These are phyloP conservation scores for Apiotrichum gamsii DNA, from an alignment of 1,284 basidiomycete species.

Conservation along the genomic window DNA sequence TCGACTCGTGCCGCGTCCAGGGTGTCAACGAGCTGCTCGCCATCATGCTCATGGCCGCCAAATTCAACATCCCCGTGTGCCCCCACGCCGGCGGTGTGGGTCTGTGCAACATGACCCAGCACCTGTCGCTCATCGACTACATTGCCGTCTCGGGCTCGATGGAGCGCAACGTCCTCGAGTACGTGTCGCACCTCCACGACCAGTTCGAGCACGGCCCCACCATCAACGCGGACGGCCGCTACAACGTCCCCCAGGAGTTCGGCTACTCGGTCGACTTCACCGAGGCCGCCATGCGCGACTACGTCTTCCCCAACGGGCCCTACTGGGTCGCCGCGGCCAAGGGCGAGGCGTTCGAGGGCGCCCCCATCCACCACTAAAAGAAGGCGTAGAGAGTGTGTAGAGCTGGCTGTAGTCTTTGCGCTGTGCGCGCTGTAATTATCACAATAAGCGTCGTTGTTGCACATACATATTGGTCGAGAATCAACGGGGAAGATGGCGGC, in stretches of 20 bases:
- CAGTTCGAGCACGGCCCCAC: conserved; percentile 84
- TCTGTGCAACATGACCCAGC: conserved; percentile 18
- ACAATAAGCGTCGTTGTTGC: too few species aligned
- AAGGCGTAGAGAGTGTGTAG: not conserved
- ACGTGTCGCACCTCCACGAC: conserved; percentile 72
- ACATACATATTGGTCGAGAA: too few species aligned
- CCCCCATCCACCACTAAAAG: conserved; percentile 2
- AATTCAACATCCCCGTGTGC: conserved; percentile 77
- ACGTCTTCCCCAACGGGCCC: conserved; percentile 46
- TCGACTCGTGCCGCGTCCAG: conserved; percentile 86
- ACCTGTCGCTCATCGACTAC: conserved; percentile 71
- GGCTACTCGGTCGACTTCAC: conserved; percentile 51
- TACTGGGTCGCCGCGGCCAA: conserved; percentile 47
- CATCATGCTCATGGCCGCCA: conserved; percentile 89
- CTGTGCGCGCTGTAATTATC: too few species aligned
- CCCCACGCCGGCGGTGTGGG: conserved; percentile 88
- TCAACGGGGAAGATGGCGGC: too few species aligned
- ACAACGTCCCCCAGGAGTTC: conserved; percentile 56
- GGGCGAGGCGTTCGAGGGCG: conserved; percentile 21
- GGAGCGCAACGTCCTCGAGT: conserved; percentile 75
- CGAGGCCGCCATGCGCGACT: conserved; percentile 47
- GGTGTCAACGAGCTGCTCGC: conserved; percentile 89
- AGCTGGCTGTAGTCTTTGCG: too few species aligned
- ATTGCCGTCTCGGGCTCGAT: conserved; percentile 83
- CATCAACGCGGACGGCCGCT: conserved; percentile 77